phyloP scores from a whole-genome alignment of 1,284 basidiomycete species.

The Papiliotrema fonsecae region DNA sequence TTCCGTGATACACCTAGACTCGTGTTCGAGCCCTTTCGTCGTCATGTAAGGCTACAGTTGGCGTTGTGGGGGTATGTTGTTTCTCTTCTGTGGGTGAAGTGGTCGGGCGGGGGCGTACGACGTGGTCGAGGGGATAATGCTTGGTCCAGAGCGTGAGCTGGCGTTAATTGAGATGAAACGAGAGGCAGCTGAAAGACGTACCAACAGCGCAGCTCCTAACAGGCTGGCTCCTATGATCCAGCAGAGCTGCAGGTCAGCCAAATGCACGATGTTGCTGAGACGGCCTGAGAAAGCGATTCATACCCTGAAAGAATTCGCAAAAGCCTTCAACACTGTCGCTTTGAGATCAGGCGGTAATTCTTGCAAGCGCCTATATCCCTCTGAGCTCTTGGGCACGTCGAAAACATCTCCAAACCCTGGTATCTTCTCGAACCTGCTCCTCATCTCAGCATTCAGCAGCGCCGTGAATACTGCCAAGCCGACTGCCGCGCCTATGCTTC shows the following conservation, averaged over 20 bases:
- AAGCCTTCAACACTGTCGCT: constrained; percentile 29
- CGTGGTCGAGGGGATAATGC: not conserved
- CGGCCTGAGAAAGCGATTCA: not conserved
- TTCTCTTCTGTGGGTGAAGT: not conserved
- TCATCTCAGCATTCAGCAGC: constrained; percentile 35
- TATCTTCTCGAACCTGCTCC: constrained; percentile 28
- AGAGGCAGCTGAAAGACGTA: not conserved
- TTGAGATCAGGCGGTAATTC: constrained; percentile 26
- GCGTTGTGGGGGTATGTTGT: no score
- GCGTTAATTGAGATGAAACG: not conserved
- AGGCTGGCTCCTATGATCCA: constrained; percentile 18
- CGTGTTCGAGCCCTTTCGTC: no score
- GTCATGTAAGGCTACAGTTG: no score
- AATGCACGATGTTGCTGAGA: not conserved
- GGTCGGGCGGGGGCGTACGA: not conserved
- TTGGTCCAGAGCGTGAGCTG: constrained; percentile 3
- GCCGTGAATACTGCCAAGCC: constrained; percentile 39
- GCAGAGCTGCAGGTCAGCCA: constrained; percentile 13
- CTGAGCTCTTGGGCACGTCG: constrained; percentile 24
- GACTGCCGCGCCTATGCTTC: constrained; percentile 35
- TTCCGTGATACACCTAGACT: no score
- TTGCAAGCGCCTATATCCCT: constrained; percentile 33
- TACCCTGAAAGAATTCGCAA: constrained; percentile 35
- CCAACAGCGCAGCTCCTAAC: constrained; percentile 1
- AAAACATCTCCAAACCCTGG: constrained; percentile 34